Conservation (phyloP, 768 basidiomycete species). For the Amanita rubescens region DNA sequence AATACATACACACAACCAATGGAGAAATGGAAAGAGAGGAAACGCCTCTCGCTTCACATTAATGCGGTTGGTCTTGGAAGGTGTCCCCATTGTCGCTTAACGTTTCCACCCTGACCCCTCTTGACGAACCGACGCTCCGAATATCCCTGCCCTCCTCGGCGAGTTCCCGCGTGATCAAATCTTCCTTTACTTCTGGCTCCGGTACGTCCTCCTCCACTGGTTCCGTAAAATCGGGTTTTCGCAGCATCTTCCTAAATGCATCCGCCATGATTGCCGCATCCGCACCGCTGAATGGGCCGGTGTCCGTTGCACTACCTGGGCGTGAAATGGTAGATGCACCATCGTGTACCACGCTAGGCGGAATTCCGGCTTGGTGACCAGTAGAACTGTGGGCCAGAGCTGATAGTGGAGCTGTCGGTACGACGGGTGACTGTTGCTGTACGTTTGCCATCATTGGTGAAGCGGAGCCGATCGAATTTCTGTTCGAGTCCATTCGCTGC, state of each 20-base stretch:
- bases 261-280: slow-evolving; percentile 93
- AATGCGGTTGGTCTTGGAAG: slow-evolving; percentile 35
- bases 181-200: slow-evolving; percentile 32
- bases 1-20: not conserved
- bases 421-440: slow-evolving; percentile 41
- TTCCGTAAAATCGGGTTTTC: slow-evolving; percentile 83
- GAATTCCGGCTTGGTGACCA: slow-evolving; percentile 13
- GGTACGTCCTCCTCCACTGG: slow-evolving; percentile 65
- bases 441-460: slow-evolving; percentile 79
- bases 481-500: slow-evolving; percentile 39
- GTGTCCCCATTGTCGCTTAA: slow-evolving; percentile 47
- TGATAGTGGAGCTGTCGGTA: slow-evolving; percentile 23
- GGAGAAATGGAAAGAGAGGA: slow-evolving; percentile 7
- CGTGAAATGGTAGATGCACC: slow-evolving; percentile 69
- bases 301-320: slow-evolving; percentile 50
- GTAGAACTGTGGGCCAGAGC: slow-evolving; percentile 27
- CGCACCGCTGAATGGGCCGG: slow-evolving; percentile 69
- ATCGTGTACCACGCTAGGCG: slow-evolving; percentile 49
- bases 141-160: slow-evolving; percentile 90
- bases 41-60: not conserved
- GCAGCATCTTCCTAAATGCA: slow-evolving; percentile 81
- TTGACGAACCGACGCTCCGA: slow-evolving; percentile 70
- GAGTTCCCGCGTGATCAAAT: slow-evolving; percentile 62
- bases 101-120: slow-evolving; percentile 75
- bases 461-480: slow-evolving; percentile 71